Evolutionary conservation across 495 filamentous ascomycete genomes (phyloP), one percentile per base, ranked within the genome.

Genomic region (Penicillium silybi): DNA sequence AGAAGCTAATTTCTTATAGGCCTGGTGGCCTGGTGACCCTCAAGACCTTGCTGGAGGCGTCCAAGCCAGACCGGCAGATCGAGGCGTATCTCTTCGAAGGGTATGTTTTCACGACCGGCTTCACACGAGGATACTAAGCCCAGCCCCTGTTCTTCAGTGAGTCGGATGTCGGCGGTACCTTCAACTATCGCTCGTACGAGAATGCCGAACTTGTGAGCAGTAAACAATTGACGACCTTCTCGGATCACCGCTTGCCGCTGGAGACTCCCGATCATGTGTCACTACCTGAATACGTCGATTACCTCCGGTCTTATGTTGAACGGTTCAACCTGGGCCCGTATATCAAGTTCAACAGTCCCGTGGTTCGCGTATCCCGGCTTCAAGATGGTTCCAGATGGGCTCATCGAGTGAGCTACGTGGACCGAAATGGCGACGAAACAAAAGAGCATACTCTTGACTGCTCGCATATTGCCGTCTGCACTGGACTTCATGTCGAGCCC

Each of bases 221-320:
- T 29, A 54, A 50, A 27, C 56, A 58, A 25, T 46, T 58, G 41
- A 58, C 56, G 7, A 54, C 51, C 5, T 58, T 58, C 40, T 58
- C 56, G 23, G 56, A 58, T 26, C 52, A 58, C 16, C 56, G 56
- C 42, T 51, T 54, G 46, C 56, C 52, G 7, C 42, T 47, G 6
- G 35, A 48, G 19, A 54, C 50, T 29, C 46, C 52, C 19, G 56
- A 58, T 19, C 52, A 58, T 37, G 32, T 58, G 13, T 58, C 56
- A 29, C 42, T 53, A 20, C 51, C 46, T 10, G 56, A 50, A 23
- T 58, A 58, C 25, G 56, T 58, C 38, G 47, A 58, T 18, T 58
- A 58, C 27, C 56, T 58, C 17, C 32, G 44, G 23, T 54, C 51
- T 19, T 58, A 58, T 46, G 43, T 54, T 39, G 47, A 44, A 6